phyloP scores from a whole-genome alignment of 2,329 filamentous ascomycete species.

The Ophiostoma triangulosporum region DNA sequence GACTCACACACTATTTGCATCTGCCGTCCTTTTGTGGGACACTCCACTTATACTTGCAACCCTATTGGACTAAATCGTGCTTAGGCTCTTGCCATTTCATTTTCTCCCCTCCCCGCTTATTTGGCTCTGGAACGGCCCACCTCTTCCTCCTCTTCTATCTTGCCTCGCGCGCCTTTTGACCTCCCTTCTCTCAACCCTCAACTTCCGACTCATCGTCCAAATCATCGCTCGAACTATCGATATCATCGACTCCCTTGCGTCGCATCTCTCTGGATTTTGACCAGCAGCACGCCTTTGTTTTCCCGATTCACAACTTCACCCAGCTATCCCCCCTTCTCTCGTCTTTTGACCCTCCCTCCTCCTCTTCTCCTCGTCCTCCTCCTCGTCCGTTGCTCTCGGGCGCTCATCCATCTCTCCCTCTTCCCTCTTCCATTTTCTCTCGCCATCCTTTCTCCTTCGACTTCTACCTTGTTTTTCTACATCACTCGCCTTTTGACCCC shows the following conservation, averaged over 20 bases:
- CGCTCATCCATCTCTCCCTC: too few relatives aligned
- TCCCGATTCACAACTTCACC: neutral
- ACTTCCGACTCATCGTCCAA: neutral
- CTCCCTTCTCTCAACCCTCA: neutral
- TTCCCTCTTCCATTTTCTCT: too few relatives aligned
- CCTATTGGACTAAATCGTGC: too few relatives aligned
- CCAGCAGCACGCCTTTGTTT: slow-evolving; percentile 10
- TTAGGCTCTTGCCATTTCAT: neutral
- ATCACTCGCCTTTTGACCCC: too few relatives aligned
- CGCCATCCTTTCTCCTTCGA: too few relatives aligned
- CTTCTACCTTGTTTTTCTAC: too few relatives aligned
- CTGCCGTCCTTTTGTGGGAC: neutral
- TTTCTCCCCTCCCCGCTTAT: slow-evolving; percentile 2
- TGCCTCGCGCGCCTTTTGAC: neutral
- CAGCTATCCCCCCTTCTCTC: neutral
- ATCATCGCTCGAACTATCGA: slow-evolving; percentile 13
- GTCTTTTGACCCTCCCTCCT: neutral
- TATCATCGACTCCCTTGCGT: slow-evolving; percentile 16
- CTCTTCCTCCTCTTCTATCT: slow-evolving; percentile 10
- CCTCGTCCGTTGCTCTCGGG: too few relatives aligned
- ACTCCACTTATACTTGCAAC: neutral
- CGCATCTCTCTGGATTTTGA: slow-evolving; percentile 6
- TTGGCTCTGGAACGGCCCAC: slow-evolving; percentile 5
- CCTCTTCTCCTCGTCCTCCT: neutral
- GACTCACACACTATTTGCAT: neutral